Evolutionary conservation across 352 stramenopile species (phyloP).

Genomic region (Pythium brassicae): DNA sequence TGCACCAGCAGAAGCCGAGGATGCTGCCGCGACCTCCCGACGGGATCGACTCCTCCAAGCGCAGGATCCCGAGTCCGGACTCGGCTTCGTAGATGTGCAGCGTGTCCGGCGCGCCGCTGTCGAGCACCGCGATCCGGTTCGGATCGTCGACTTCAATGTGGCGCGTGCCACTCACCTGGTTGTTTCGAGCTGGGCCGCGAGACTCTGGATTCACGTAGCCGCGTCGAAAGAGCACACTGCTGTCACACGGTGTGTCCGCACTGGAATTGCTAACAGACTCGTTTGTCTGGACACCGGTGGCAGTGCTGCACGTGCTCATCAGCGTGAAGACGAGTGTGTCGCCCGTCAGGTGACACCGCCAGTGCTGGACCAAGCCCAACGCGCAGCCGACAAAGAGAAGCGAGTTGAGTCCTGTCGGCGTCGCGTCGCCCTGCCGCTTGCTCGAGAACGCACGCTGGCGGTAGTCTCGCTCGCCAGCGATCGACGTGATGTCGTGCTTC

Average conservation of each 20-base stretch:
- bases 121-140: slow-evolving; percentile 72
- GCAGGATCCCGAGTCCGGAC: slow-evolving; percentile 73
- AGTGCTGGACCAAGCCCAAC: slow-evolving; percentile 60
- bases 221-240: slow-evolving; percentile 25
- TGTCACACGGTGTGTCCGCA: not conserved
- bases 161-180: slow-evolving; percentile 22
- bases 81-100: slow-evolving; percentile 78
- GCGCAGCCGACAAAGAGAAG: slow-evolving; percentile 72
- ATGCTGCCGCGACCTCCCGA: slow-evolving; percentile 52
- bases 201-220: slow-evolving; percentile 15
- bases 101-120: slow-evolving; percentile 35
- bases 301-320: slow-evolving; percentile 44
- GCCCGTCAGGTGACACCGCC: slow-evolving; percentile 55
- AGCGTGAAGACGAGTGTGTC: slow-evolving; percentile 63
- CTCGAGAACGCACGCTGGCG: slow-evolving; percentile 73
- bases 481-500: slow-evolving; percentile 65
- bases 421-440: slow-evolving; percentile 18
- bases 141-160: slow-evolving; percentile 86
- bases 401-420: slow-evolving; percentile 47
- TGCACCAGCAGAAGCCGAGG: slow-evolving; percentile 78
- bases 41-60: slow-evolving; percentile 57
- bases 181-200: not conserved
- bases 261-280: too few species aligned
- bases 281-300: too few species aligned
- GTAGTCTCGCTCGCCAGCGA: slow-evolving; percentile 76